Conservation (phyloP, 306 rosid species). For the Ammopiptanthus mongolicus region DNA sequence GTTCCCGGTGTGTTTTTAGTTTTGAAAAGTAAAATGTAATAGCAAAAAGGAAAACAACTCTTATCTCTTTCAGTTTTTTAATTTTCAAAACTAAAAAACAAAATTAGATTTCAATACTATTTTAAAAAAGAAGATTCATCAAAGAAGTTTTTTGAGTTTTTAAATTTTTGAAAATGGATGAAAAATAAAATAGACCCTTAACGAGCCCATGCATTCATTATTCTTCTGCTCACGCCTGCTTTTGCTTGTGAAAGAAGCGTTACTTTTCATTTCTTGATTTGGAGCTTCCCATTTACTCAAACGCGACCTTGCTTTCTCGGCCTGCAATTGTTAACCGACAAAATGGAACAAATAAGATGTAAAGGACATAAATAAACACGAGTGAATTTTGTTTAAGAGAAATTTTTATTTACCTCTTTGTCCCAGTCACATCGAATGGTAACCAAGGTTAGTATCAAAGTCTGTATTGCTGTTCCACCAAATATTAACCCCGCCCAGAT, state of each 20-base stretch:
- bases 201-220: background rate
- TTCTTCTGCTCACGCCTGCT: background rate
- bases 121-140: too few relatives aligned
- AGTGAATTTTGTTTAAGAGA: background rate
- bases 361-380: background rate
- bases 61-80: too few relatives aligned
- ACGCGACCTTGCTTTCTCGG: conserved; percentile 37
- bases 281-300: conserved; percentile 31
- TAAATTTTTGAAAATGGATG: too few relatives aligned
- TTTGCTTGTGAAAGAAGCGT: background rate
- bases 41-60: too few relatives aligned
- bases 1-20: too few relatives aligned
- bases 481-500: conserved; percentile 68
- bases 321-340: conserved; percentile 29
- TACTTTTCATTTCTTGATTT: background rate
- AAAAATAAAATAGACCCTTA: too few relatives aligned
- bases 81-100: too few relatives aligned
- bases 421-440: conserved; percentile 66
- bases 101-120: too few relatives aligned
- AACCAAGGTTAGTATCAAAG: conserved; percentile 42
- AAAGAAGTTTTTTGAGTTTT: too few relatives aligned
- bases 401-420: conserved; percentile 36
- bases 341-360: background rate
- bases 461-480: conserved; percentile 64
- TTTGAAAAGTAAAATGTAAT: too few relatives aligned